These are phyloP conservation scores for Cordyceps farinosa DNA, from an alignment of 2,329 filamentous ascomycete species.

Conservation along the genomic window DNA sequence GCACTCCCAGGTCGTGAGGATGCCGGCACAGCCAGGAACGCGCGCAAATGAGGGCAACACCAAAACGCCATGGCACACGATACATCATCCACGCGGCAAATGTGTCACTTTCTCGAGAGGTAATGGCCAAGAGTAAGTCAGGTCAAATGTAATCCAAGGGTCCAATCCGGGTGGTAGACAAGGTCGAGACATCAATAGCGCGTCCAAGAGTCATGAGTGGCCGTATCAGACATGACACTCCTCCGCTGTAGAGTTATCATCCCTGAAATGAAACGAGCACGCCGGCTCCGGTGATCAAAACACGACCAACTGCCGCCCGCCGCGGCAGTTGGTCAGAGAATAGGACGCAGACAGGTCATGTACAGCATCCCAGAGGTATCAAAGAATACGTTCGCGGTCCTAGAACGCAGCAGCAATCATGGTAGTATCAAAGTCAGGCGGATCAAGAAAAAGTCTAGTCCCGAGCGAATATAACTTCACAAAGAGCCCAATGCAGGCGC, in stretches of 20 bases:
- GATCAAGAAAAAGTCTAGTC: neutral
- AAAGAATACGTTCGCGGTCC: neutral
- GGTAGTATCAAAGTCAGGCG: conserved; percentile 8
- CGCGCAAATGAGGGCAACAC: no score
- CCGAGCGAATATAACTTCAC: neutral
- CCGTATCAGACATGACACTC: neutral
- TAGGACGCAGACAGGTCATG: neutral
- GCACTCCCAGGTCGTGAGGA: no score
- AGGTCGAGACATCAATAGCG: neutral
- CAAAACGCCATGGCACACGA: neutral
- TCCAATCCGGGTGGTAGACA: neutral
- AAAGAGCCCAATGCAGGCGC: neutral
- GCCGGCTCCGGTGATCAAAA: neutral
- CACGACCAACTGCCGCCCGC: neutral
- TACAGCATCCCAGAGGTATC: neutral
- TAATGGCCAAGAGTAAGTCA: neutral
- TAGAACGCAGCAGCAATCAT: neutral
- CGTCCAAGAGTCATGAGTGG: neutral
- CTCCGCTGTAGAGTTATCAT: neutral
- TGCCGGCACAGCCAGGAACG: no score
- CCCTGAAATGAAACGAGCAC: neutral
- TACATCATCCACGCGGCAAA: neutral
- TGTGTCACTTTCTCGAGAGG: neutral
- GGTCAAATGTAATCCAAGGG: neutral
- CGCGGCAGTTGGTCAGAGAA: neutral